phyloP scores from a whole-genome alignment of 441 rosid genomes.

The Erodium trifolium region DNA sequence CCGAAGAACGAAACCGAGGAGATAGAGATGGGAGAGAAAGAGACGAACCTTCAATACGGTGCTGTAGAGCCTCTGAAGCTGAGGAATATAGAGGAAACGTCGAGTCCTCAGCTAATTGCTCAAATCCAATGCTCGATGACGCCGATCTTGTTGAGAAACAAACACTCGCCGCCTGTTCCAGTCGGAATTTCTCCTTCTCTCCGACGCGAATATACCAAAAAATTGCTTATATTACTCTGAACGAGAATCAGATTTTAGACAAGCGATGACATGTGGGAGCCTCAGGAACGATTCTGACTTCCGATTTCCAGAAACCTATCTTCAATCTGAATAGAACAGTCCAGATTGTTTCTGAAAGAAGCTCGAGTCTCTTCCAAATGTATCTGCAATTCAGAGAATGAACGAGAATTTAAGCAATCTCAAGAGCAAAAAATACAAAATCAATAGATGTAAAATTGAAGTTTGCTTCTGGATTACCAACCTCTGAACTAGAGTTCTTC shows the following conservation, averaged over 20 bases:
- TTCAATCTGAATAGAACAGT: background rate
- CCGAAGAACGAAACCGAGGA: background rate
- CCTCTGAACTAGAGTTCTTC: slow-evolving; percentile 14
- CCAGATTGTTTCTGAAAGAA: slow-evolving; percentile 10
- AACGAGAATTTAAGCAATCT: slow-evolving; percentile 8
- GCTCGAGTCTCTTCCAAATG: slow-evolving; percentile 22
- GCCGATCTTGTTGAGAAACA: background rate
- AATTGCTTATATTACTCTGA: slow-evolving; percentile 15
- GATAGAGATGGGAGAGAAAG: background rate
- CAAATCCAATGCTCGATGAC: background rate
- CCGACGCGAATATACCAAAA: slow-evolving; percentile 7
- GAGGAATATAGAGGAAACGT: background rate
- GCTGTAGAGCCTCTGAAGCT: background rate
- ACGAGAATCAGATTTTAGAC: slow-evolving; percentile 21
- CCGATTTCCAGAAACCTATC: slow-evolving; percentile 9
- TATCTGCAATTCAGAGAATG: slow-evolving; percentile 20
- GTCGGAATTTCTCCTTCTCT: background rate
- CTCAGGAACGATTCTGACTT: slow-evolving; percentile 20
- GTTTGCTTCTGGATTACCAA: background rate
- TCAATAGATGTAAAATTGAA: slow-evolving; percentile 3
- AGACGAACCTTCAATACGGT: background rate
- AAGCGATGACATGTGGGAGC: slow-evolving; percentile 25
- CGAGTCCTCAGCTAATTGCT: background rate
- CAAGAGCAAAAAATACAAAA: slow-evolving; percentile 10
- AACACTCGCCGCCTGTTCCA: slow-evolving; percentile 13